Conservation (phyloP, 305 asterid species). For the Fraxinus sp. region DNA sequence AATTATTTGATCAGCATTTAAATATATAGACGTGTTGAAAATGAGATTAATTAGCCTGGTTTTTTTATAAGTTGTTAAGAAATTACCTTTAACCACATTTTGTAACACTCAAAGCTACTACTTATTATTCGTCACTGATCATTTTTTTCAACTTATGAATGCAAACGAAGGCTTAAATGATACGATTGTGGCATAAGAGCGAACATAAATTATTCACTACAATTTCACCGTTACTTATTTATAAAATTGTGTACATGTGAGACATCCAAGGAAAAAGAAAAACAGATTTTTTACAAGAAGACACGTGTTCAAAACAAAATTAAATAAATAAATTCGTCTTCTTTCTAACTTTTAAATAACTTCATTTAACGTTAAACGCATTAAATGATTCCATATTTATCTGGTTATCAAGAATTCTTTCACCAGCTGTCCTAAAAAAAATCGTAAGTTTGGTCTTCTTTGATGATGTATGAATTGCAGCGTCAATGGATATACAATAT, state of each 20-base stretch:
- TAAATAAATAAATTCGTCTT: background rate
- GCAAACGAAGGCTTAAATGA: no score
- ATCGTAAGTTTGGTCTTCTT: conserved; percentile 41
- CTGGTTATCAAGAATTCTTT: conserved; percentile 33
- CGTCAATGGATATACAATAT: conserved; percentile 41
- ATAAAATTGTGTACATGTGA: background rate
- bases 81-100: no score
- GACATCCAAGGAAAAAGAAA: no score
- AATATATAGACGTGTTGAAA: background rate
- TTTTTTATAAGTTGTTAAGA: no score
- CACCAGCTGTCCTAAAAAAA: conserved; percentile 33
- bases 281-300: background rate
- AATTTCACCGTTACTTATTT: no score
- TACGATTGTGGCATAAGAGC: background rate
- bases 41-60: background rate
- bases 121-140: no score
- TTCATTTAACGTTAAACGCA: background rate
- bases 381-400: conserved; percentile 12
- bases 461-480: conserved; percentile 59
- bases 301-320: background rate
- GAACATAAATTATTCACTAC: background rate
- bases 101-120: no score
- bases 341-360: background rate
- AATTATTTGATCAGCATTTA: no score
- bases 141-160: no score